These are phyloP conservation scores for Aphanomyces euteiches DNA, from an alignment of 352 stramenopile species.

Conservation along the genomic window DNA sequence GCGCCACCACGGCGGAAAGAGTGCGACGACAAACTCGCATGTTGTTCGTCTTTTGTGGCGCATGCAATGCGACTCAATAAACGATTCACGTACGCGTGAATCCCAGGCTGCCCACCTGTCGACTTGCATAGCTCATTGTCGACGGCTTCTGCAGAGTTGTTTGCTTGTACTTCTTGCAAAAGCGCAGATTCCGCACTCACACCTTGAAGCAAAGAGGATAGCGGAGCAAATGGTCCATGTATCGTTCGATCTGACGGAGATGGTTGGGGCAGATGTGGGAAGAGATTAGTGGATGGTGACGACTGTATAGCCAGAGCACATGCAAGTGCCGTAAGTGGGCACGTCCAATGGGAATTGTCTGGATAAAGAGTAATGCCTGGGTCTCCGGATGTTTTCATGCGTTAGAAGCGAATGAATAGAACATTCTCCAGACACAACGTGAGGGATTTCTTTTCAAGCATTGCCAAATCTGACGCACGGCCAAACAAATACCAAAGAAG, in stretches of 20 bases:
- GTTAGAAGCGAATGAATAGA: background rate
- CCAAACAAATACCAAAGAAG: background rate
- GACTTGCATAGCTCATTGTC: background rate
- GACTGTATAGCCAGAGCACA: background rate
- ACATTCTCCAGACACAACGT: background rate
- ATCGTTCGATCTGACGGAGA: background rate
- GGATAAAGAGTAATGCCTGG: background rate
- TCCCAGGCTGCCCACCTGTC: background rate
- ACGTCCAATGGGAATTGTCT: background rate
- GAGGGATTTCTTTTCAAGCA: background rate
- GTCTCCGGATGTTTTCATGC: background rate
- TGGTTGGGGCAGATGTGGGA: background rate
- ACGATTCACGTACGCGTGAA: constrained; percentile 24
- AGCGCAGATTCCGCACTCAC: background rate
- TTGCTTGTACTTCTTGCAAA: too few relatives aligned
- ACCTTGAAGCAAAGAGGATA: background rate
- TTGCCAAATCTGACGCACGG: background rate
- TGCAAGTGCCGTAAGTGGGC: background rate
- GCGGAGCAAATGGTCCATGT: background rate
- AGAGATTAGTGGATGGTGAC: background rate
- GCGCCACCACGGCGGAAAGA: constrained; percentile 23
- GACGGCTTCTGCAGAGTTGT: too few relatives aligned
- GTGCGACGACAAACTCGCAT: constrained; percentile 1
- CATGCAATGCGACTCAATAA: constrained; percentile 1
- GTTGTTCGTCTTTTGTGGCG: background rate